phyloP scores from a whole-genome alignment of 192 early-diverging fungal genomes.

The Physocladia obscura region DNA sequence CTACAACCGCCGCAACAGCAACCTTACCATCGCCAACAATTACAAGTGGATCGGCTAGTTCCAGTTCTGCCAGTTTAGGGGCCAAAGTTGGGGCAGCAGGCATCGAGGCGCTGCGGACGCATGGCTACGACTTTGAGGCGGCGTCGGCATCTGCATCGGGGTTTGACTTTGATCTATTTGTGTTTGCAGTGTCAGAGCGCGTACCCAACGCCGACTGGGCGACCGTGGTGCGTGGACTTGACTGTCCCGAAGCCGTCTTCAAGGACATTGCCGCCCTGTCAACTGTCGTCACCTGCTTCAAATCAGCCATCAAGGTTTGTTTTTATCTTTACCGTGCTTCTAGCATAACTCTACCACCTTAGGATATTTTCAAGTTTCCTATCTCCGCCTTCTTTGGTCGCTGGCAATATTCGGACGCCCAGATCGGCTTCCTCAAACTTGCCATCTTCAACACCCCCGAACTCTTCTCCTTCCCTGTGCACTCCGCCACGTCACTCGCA shows the following conservation, averaged over 20 bases:
- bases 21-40: no score
- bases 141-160: no score
- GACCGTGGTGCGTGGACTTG: constrained; percentile 59
- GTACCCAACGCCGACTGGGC: constrained; percentile 63
- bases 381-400: constrained; percentile 66
- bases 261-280: constrained; percentile 58
- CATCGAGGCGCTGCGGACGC: no score
- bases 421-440: constrained; percentile 68
- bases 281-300: constrained; percentile 63
- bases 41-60: no score
- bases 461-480: constrained; percentile 56
- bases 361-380: constrained; percentile 68
- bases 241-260: constrained; percentile 63
- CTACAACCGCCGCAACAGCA: no score
- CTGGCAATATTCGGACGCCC: constrained; percentile 71
- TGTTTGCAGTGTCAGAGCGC: constrained; percentile 50
- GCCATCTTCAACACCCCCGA: constrained; percentile 59
- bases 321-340: background rate
- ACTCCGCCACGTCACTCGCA: constrained; percentile 66
- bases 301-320: constrained; percentile 52
- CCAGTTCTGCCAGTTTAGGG: no score
- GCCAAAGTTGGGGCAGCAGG: no score
- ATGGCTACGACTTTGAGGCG: no score
- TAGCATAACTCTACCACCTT: background rate
- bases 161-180: constrained; percentile 69